These are phyloP conservation scores for Botrytis squamosa DNA, from an alignment of 2,329 filamentous ascomycete genomes.

Conservation along the genomic window DNA sequence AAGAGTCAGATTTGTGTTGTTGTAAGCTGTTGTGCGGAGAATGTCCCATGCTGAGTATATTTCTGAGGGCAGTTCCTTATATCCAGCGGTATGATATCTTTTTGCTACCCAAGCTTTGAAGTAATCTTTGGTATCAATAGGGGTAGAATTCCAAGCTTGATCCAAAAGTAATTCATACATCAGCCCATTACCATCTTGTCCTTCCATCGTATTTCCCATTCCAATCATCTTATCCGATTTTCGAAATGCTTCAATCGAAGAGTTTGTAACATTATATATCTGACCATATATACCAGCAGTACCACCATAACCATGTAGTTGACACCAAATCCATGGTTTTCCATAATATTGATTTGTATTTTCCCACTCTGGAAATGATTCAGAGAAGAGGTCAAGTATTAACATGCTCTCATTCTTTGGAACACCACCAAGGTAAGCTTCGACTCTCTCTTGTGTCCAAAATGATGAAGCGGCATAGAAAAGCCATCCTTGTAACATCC, in stretches of 20 bases:
- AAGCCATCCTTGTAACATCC: constrained; percentile 54
- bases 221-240: constrained; percentile 47
- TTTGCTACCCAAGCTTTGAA: constrained; percentile 47
- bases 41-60: constrained; percentile 49
- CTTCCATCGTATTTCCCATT: constrained; percentile 50
- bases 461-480: constrained; percentile 47
- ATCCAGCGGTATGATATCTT: constrained; percentile 41
- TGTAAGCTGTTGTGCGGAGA: constrained; percentile 38
- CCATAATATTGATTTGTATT: constrained; percentile 50
- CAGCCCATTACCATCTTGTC: constrained; percentile 53
- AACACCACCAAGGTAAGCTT: constrained; percentile 51
- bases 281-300: constrained; percentile 52
- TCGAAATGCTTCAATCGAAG: constrained; percentile 46
- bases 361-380: constrained; percentile 51
- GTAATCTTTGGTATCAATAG: constrained; percentile 47
- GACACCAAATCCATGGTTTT: constrained; percentile 55
- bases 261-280: constrained; percentile 48
- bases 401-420: constrained; percentile 47
- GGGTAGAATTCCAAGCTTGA: constrained; percentile 48
- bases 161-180: constrained; percentile 52
- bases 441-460: constrained; percentile 47
- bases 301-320: constrained; percentile 51
- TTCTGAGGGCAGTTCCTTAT: constrained; percentile 33
- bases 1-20: background rate
- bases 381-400: constrained; percentile 51